These are phyloP conservation scores for Dioszegia crocea DNA, from an alignment of 768 basidiomycete genomes.

Conservation along the genomic window DNA sequence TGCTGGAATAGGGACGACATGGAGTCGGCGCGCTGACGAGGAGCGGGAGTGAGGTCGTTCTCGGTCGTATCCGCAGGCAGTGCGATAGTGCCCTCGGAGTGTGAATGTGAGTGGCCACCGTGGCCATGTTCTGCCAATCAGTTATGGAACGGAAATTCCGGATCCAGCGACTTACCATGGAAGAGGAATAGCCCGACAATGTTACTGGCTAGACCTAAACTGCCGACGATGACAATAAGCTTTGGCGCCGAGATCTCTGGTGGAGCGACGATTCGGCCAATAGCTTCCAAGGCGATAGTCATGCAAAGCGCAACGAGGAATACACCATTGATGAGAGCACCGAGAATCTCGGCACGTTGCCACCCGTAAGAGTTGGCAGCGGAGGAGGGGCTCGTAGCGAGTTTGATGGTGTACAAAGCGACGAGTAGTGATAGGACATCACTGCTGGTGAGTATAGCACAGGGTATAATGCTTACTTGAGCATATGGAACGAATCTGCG, in stretches of 20 bases:
- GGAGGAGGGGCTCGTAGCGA: constrained; percentile 52
- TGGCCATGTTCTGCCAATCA: constrained; percentile 63
- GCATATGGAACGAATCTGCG: constrained; percentile 97
- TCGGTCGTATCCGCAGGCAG: constrained; percentile 16
- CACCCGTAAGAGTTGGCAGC: constrained; percentile 92
- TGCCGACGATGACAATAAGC: constrained; percentile 84
- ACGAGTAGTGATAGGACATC: constrained; percentile 94
- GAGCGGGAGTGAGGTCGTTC: background rate
- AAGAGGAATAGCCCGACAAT: constrained; percentile 89
- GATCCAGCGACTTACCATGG: constrained; percentile 65
- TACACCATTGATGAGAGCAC: constrained; percentile 91
- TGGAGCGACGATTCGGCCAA: constrained; percentile 80
- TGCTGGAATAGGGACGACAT: constrained; percentile 63
- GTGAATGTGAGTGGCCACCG: constrained; percentile 34
- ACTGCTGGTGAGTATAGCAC: constrained; percentile 53
- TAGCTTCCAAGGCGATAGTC: constrained; percentile 86
- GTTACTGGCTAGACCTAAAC: constrained; percentile 82
- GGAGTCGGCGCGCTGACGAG: constrained; percentile 42
- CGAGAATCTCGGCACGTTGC: constrained; percentile 95
- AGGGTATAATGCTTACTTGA: constrained; percentile 63
- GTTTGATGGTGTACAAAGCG: constrained; percentile 87
- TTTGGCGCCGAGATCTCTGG: constrained; percentile 83
- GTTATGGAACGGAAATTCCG: background rate
- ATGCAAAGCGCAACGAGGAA: constrained; percentile 96
- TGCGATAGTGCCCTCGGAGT: constrained; percentile 18